phyloP scores from a whole-genome alignment of 805 yeast genomes.

The Ogataea wickerhamii region DNA sequence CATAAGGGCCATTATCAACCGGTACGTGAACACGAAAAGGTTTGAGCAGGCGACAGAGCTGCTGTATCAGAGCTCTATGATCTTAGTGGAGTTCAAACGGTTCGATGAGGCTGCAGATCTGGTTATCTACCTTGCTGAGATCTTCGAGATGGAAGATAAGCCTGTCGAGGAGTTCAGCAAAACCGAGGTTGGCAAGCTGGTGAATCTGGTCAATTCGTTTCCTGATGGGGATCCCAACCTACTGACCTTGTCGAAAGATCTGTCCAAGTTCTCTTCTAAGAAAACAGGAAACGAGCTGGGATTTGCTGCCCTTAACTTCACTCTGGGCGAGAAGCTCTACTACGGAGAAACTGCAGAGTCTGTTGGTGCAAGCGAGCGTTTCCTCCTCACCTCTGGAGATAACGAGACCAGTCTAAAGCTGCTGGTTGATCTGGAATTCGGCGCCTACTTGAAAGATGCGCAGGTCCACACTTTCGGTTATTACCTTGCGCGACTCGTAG shows the following conservation, averaged over 20 bases:
- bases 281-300: constrained; percentile 55
- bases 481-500: constrained; percentile 51
- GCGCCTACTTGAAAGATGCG: constrained; percentile 36
- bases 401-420: constrained; percentile 20
- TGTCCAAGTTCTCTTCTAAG: constrained; percentile 62
- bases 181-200: constrained; percentile 34
- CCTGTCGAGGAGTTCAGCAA: constrained; percentile 26
- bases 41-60: constrained; percentile 71
- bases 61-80: constrained; percentile 65
- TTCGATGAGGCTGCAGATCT: constrained; percentile 82
- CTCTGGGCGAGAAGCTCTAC: constrained; percentile 65
- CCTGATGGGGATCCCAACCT: constrained; percentile 58
- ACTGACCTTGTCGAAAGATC: constrained; percentile 61
- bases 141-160: constrained; percentile 49
- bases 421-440: constrained; percentile 34
- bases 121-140: constrained; percentile 65
- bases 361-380: constrained; percentile 28
- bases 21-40: constrained; percentile 69
- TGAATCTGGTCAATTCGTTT: constrained; percentile 39
- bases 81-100: constrained; percentile 65
- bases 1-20: constrained; percentile 79
- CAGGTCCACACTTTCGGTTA: constrained; percentile 21
- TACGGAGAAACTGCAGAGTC: constrained; percentile 26
- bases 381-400: constrained; percentile 25
- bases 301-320: constrained; percentile 69